Percentiles rank a stretch among this genome's conserved stretches.
These are phyloP conservation scores for Penicillium flavigenum DNA, from an alignment of 495 filamentous ascomycete species.

Conservation along the genomic window DNA sequence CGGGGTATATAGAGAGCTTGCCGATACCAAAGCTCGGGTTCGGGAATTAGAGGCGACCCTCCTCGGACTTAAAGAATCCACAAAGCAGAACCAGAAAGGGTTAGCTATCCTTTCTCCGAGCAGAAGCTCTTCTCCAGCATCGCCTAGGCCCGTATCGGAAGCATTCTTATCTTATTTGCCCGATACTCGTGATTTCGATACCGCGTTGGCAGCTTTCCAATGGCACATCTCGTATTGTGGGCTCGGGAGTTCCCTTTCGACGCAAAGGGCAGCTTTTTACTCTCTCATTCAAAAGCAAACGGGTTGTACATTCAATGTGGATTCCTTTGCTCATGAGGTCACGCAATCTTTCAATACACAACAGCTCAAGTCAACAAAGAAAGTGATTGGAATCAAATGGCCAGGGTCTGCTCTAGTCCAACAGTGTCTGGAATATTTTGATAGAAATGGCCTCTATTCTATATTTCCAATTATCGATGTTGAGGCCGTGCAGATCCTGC, in stretches of 20 bases:
- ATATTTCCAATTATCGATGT: constrained; percentile 29
- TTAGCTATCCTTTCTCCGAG: constrained; percentile 5
- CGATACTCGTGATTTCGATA: constrained; percentile 24
- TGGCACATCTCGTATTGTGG: constrained; percentile 29
- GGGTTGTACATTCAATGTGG: constrained; percentile 23
- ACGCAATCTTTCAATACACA: constrained; percentile 14
- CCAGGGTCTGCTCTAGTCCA: constrained; percentile 22
- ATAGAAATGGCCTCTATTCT: constrained; percentile 25
- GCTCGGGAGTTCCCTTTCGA: constrained; percentile 20
- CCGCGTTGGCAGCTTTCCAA: constrained; percentile 22
- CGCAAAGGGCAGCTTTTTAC: constrained; percentile 20
- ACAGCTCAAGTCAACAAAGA: constrained; percentile 4
- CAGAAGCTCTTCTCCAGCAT: constrained; percentile 6
- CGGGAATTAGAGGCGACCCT: constrained; percentile 23
- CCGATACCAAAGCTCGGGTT: constrained; percentile 26
- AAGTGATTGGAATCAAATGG: constrained; percentile 17
- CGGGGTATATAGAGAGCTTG: constrained; percentile 21
- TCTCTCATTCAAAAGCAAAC: constrained; percentile 22
- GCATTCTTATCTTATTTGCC: constrained; percentile 8
- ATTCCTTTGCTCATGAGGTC: constrained; percentile 22
- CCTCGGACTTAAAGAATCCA: constrained; percentile 10
- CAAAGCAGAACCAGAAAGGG: constrained; percentile 1
- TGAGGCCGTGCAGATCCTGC: constrained; percentile 16
- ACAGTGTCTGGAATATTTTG: constrained; percentile 24
- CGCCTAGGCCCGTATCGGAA: background rate